phyloP scores from a whole-genome alignment of 2,329 filamentous ascomycete genomes.

The Ascochyta koolunga region DNA sequence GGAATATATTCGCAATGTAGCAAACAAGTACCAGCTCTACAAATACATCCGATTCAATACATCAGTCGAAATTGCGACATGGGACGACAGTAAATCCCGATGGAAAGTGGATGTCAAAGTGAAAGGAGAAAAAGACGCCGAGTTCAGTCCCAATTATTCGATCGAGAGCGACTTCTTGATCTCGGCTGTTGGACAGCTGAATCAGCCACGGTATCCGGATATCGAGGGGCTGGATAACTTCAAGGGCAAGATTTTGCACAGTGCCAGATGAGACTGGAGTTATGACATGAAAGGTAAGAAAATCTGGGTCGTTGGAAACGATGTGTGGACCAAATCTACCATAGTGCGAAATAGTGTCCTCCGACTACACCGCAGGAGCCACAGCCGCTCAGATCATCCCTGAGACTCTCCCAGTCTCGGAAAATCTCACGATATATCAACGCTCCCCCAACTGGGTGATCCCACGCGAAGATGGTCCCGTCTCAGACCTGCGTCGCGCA shows the following conservation, averaged over 20 bases:
- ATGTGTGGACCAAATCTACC: constrained; percentile 35
- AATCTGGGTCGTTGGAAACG: constrained; percentile 66
- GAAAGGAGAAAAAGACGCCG: constrained; percentile 60
- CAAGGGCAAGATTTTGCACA: constrained; percentile 62
- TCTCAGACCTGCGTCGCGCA: constrained; percentile 51
- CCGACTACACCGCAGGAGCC: constrained; percentile 49
- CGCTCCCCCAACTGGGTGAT: constrained; percentile 66
- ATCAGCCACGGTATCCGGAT: constrained; percentile 58
- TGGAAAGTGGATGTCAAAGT: constrained; percentile 60
- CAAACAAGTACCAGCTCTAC: constrained; percentile 61
- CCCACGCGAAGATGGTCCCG: constrained; percentile 57
- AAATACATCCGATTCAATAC: constrained; percentile 65
- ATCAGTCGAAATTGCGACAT: constrained; percentile 58
- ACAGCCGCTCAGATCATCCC: constrained; percentile 66
- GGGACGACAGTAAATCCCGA: constrained; percentile 59
- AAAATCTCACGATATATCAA: constrained; percentile 61
- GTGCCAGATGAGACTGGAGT: constrained; percentile 66
- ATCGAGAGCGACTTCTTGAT: constrained; percentile 63
- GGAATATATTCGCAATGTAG: constrained; percentile 60
- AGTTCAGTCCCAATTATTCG: constrained; percentile 59
- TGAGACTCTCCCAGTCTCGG: constrained; percentile 59
- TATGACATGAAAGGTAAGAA: constrained; percentile 61
- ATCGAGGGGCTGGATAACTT: constrained; percentile 58
- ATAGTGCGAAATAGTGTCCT: not conserved
- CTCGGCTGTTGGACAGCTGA: constrained; percentile 65